phyloP scores from a whole-genome alignment of 1,284 basidiomycete species.

The Melampsora americana region DNA sequence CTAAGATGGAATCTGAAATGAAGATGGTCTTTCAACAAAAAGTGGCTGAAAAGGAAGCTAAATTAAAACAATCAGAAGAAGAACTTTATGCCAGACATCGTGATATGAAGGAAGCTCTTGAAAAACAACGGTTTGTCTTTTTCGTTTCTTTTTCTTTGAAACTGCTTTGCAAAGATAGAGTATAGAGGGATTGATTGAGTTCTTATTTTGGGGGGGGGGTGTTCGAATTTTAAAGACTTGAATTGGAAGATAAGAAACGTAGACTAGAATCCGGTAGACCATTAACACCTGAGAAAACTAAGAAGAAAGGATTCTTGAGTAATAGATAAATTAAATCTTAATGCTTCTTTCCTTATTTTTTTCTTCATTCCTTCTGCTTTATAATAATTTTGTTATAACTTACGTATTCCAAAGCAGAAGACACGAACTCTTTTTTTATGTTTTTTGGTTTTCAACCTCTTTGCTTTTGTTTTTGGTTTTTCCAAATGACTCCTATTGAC shows the following conservation, averaged over 20 bases:
- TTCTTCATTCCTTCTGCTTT: neutral
- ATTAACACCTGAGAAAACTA: constrained; percentile 44
- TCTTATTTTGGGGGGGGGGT: too few relatives aligned
- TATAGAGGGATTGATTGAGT: neutral
- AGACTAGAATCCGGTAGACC: constrained; percentile 42
- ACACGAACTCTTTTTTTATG: neutral
- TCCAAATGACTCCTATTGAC: neutral
- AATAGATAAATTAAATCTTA: constrained; percentile 21
- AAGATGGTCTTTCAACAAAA: constrained; percentile 90
- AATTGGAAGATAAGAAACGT: constrained; percentile 44
- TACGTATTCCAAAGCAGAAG: neutral
- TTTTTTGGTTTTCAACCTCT: neutral
- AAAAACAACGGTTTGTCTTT: constrained; percentile 41
- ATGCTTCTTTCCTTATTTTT: neutral
- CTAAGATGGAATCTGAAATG: constrained; percentile 94
- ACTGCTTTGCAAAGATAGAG: neutral
- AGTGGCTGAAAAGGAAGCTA: constrained; percentile 95
- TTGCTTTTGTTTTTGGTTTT: neutral
- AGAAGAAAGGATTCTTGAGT: constrained; percentile 43
- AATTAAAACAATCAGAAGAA: constrained; percentile 95
- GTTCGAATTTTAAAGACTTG: constrained; percentile 19
- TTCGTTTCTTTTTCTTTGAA: neutral
- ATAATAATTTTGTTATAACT: neutral
- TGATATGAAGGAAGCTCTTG: constrained; percentile 91
- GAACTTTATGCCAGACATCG: constrained; percentile 94